phyloP scores from a whole-genome alignment of 257 asterid species.

The Nicotiana benthamiana region DNA sequence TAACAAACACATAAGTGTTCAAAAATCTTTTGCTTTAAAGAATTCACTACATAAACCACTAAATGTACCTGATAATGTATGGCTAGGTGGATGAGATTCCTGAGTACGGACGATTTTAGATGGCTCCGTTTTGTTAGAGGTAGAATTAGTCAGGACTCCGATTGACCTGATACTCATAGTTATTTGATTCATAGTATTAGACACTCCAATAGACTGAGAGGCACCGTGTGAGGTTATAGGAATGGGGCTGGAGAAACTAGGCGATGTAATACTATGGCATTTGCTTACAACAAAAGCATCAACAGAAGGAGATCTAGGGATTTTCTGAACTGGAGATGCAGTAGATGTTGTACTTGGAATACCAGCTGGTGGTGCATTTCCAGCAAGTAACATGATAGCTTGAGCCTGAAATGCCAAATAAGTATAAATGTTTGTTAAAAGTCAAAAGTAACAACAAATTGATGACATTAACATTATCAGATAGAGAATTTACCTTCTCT shows the following conservation, averaged over 20 bases:
- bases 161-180: conserved; percentile 19
- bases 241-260: conserved; percentile 25
- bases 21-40: background rate
- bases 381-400: conserved; percentile 63
- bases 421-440: background rate
- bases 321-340: conserved; percentile 33
- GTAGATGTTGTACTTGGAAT: conserved; percentile 25
- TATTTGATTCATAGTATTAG: conserved; percentile 12
- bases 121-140: conserved; percentile 32
- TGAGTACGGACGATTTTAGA: conserved; percentile 19
- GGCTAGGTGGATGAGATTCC: conserved; percentile 25
- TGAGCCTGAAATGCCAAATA: conserved; percentile 38
- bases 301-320: conserved; percentile 28
- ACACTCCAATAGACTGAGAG: conserved; percentile 25
- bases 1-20: background rate
- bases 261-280: conserved; percentile 17
- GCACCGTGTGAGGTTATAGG: conserved; percentile 22
- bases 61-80: conserved; percentile 40
- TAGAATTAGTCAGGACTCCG: conserved; percentile 13
- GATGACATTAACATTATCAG: background rate
- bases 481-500: conserved; percentile 33
- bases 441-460: background rate
- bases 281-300: conserved; percentile 35
- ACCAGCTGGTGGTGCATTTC: conserved; percentile 43
- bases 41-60: background rate